Conservation (phyloP, 2,329 filamentous ascomycete species). For the Sporothrix variecibatus region DNA sequence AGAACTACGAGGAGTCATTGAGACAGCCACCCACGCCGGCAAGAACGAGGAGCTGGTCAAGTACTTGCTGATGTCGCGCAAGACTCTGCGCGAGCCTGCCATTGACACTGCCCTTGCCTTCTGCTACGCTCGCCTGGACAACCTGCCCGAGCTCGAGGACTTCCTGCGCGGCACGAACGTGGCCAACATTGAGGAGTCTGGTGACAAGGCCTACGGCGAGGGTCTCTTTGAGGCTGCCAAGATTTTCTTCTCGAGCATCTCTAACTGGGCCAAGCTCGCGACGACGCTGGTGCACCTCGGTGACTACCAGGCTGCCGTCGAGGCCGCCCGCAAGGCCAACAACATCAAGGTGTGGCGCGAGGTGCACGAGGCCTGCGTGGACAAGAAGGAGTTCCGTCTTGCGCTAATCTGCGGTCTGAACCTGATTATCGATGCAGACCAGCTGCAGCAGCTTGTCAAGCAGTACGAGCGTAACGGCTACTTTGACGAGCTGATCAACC, state of each 20-base stretch:
- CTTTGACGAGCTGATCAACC: constrained; percentile 94
- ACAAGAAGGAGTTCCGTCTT: constrained; percentile 97
- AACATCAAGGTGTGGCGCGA: constrained; percentile 99
- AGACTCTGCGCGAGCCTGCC: constrained; percentile 88
- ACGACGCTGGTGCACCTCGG: constrained; percentile 96
- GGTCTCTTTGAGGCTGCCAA: constrained; percentile 94
- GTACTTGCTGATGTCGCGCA: constrained; percentile 94
- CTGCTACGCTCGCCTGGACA: constrained; percentile 87
- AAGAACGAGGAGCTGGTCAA: constrained; percentile 98
- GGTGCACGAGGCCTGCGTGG: constrained; percentile 93
- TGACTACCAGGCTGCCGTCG: constrained; percentile 96
- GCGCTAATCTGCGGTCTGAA: constrained; percentile 99
- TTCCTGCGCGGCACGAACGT: constrained; percentile 93
- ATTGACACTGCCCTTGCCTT: constrained; percentile 95
- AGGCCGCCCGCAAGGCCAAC: constrained; percentile 97
- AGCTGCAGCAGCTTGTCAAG: constrained; percentile 87
- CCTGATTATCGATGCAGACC: constrained; percentile 95
- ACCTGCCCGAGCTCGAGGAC: constrained; percentile 91
- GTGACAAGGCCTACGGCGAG: constrained; percentile 96
- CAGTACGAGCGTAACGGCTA: constrained; percentile 97
- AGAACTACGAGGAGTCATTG: constrained; percentile 96
- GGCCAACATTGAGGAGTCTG: constrained; percentile 92
- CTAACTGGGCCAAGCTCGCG: constrained; percentile 98
- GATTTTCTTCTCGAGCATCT: constrained; percentile 98
- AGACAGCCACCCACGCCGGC: constrained; percentile 89